phyloP scores from a whole-genome alignment of 257 asterid species.

The Linaria vulgaris region DNA sequence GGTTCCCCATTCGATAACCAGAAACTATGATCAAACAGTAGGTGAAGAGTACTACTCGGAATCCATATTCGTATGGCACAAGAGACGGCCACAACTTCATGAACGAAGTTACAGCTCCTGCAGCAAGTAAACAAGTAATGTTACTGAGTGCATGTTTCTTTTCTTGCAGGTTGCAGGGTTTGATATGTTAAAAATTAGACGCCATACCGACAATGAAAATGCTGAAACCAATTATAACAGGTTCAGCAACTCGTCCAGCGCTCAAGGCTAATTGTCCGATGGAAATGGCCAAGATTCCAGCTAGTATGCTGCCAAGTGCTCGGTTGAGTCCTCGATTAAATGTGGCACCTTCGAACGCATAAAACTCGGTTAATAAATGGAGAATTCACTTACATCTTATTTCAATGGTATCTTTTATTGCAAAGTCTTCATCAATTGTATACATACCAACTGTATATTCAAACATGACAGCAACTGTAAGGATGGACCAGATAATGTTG shows the following conservation, averaged over 20 bases:
- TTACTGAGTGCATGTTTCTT: background rate
- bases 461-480: conserved; percentile 79
- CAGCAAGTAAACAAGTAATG: background rate
- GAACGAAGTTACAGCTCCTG: conserved; percentile 63
- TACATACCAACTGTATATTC: conserved; percentile 69
- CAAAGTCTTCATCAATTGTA: background rate
- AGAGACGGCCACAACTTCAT: conserved; percentile 72
- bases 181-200: background rate
- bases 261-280: conserved; percentile 52
- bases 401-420: background rate
- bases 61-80: conserved; percentile 64
- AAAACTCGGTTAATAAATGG: background rate
- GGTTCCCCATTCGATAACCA: conserved; percentile 73
- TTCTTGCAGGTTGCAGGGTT: background rate
- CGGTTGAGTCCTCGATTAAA: conserved; percentile 68
- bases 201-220: conserved; percentile 59
- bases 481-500: conserved; percentile 67
- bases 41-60: conserved; percentile 65
- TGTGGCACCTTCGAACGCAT: conserved; percentile 49
- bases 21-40: conserved; percentile 70
- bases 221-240: conserved; percentile 63
- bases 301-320: conserved; percentile 69
- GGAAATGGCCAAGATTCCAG: conserved; percentile 52
- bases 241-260: conserved; percentile 54
- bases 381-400: conserved; percentile 1